Conservation (phyloP, 2,329 filamentous ascomycete species). For the Cordyceps pruinosa region DNA sequence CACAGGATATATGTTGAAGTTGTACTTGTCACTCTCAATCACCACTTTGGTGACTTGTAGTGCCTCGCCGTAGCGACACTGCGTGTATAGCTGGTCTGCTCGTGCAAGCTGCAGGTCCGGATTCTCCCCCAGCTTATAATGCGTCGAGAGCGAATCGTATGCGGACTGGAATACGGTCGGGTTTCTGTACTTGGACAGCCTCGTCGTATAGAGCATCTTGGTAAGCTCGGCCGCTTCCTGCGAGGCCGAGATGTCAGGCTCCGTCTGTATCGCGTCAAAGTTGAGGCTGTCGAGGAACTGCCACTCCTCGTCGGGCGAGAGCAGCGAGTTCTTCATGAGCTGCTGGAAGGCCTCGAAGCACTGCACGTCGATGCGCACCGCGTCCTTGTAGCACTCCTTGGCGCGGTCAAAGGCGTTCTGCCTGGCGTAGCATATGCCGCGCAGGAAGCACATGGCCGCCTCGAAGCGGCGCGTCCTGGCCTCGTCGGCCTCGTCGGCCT, state of each 20-base stretch:
- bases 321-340: slow-evolving; percentile 90
- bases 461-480: slow-evolving; percentile 75
- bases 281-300: slow-evolving; percentile 81
- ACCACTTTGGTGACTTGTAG: slow-evolving; percentile 78
- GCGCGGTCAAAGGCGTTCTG: slow-evolving; percentile 95
- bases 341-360: slow-evolving; percentile 98
- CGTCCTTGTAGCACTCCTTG: slow-evolving; percentile 97
- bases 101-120: slow-evolving; percentile 84
- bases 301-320: slow-evolving; percentile 85
- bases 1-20: slow-evolving; percentile 80
- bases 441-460: slow-evolving; percentile 93
- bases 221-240: slow-evolving; percentile 92
- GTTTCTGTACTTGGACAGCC: slow-evolving; percentile 90
- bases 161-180: slow-evolving; percentile 75
- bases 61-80: slow-evolving; percentile 87
- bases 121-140: slow-evolving; percentile 82
- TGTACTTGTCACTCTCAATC: slow-evolving; percentile 77
- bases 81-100: slow-evolving; percentile 87
- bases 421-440: slow-evolving; percentile 91
- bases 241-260: slow-evolving; percentile 57
- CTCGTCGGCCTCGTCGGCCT: slow-evolving; percentile 53
- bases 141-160: slow-evolving; percentile 84
- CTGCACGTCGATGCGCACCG: slow-evolving; percentile 91
- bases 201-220: slow-evolving; percentile 91
- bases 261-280: slow-evolving; percentile 73